phyloP scores from a whole-genome alignment of 129 eudicot genomes.

The Kitagawia praeruptora region DNA sequence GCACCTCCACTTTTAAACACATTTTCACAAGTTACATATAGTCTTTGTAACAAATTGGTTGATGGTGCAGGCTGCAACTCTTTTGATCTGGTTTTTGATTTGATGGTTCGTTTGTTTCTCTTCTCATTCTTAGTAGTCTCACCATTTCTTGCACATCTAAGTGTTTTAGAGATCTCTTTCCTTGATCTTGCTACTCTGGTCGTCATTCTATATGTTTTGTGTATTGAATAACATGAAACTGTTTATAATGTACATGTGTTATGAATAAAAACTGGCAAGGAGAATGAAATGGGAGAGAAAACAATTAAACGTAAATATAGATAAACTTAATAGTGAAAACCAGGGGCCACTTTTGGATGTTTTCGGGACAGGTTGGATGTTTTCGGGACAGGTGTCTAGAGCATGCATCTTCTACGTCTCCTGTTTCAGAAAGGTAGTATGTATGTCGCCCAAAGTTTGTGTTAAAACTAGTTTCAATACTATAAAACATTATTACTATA shows the following conservation, averaged over 20 bases:
- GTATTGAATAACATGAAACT: not conserved
- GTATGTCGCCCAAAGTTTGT: not conserved
- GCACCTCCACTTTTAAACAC: slow-evolving; percentile 26
- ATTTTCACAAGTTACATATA: slow-evolving; percentile 19
- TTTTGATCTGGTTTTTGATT: not conserved
- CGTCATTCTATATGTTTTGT: not conserved
- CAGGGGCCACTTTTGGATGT: not conserved
- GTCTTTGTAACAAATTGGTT: slow-evolving; percentile 20
- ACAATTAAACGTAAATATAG: not conserved
- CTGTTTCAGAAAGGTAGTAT: not conserved
- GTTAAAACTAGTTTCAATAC: not conserved
- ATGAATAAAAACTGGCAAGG: not conserved
- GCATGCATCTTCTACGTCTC: no score
- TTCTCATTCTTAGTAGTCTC: slow-evolving; percentile 29
- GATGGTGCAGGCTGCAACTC: not conserved
- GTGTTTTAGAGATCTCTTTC: not conserved
- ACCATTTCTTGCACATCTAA: not conserved
- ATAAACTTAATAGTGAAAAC: not conserved
- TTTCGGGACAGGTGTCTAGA: not conserved
- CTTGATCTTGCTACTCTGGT: not conserved
- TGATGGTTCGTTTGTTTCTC: not conserved
- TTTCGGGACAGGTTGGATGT: not conserved
- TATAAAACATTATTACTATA: not conserved
- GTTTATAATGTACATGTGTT: not conserved
- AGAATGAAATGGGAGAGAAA: not conserved